These are phyloP conservation scores for Sphenostylis stenocarpa DNA, from an alignment of 306 rosid genomes.

Conservation along the genomic window DNA sequence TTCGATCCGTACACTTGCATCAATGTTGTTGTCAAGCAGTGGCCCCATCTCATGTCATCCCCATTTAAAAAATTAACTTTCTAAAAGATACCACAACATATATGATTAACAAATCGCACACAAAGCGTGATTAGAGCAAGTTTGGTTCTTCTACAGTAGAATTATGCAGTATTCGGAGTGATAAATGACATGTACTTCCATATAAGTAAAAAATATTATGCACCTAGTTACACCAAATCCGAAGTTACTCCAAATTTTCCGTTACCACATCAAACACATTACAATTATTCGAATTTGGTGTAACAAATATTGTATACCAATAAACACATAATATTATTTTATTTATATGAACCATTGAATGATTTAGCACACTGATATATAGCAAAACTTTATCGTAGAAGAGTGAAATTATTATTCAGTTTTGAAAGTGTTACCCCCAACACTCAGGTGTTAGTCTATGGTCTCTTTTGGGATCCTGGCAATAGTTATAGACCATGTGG, in stretches of 20 bases:
- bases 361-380: background rate
- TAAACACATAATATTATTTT: background rate
- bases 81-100: slow-evolving; percentile 7
- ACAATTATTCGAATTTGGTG: background rate
- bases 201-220: background rate
- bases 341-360: background rate
- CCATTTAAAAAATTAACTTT: background rate
- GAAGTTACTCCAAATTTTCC: background rate
- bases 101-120: background rate
- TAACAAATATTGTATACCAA: background rate
- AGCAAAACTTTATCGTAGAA: background rate
- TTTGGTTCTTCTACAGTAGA: background rate
- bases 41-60: slow-evolving; percentile 31
- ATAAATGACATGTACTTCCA: background rate
- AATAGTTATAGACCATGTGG: slow-evolving; percentile 84
- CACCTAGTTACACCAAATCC: background rate
- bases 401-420: background rate
- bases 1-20: slow-evolving; percentile 9
- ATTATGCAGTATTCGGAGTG: background rate
- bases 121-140: background rate
- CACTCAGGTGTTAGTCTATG: slow-evolving; percentile 90
- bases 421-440: slow-evolving; percentile 3
- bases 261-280: background rate
- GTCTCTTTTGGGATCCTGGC: slow-evolving; percentile 75
- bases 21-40: slow-evolving; percentile 21